phyloP scores from a whole-genome alignment of 2,329 filamentous ascomycete species.

The Hypoxylon sp. region DNA sequence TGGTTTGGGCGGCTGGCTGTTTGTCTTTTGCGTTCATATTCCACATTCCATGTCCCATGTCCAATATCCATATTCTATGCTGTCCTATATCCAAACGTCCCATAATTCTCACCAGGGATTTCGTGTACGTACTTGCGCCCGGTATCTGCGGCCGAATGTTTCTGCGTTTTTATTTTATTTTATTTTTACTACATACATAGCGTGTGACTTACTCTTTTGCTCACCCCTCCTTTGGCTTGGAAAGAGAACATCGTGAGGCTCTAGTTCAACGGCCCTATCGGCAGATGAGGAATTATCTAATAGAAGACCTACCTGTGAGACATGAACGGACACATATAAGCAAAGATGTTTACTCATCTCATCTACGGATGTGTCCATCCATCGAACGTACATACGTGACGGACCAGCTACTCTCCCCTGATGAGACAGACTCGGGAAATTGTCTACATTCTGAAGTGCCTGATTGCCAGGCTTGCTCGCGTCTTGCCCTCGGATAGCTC shows the following conservation, averaged over 20 bases:
- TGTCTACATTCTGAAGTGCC: no score
- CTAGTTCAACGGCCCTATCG: neutral
- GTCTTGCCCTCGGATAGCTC: no score
- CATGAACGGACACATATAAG: neutral
- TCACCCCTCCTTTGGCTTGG: neutral
- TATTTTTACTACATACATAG: no score
- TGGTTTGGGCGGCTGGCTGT: constrained; percentile 22
- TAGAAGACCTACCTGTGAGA: neutral
- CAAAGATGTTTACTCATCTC: neutral
- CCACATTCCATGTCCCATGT: neutral
- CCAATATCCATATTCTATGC: neutral
- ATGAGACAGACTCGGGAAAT: no score
- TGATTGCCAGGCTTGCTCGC: no score
- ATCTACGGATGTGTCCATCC: neutral
- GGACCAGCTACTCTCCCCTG: no score
- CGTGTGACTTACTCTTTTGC: no score
- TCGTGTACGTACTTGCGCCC: constrained; percentile 1
- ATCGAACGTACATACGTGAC: constrained; percentile 8
- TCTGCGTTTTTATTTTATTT: neutral
- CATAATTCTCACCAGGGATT: neutral
- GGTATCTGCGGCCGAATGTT: neutral
- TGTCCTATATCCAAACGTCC: no score
- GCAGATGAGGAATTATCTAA: neutral
- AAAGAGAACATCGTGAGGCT: constrained; percentile 11
- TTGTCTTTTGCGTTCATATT: neutral